A percentile compares a stretch with the other conserved stretches of the same genome.
Conservation (phyloP, 2,329 filamentous ascomycete genomes). For the Rosellinia necatrix region DNA sequence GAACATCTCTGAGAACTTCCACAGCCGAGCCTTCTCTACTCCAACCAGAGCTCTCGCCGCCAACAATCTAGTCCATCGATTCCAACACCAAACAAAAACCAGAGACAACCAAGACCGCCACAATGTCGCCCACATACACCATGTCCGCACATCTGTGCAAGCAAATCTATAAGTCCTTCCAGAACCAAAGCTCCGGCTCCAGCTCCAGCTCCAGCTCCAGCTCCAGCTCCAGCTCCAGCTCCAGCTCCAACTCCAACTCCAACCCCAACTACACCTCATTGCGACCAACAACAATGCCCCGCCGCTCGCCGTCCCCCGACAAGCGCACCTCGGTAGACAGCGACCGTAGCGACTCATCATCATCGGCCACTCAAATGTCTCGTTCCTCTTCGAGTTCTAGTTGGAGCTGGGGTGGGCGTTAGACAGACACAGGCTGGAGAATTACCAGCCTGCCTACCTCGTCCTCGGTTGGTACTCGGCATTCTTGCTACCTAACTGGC, state of each 20-base stretch:
- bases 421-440: background rate
- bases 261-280: constrained; percentile 37
- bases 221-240: constrained; percentile 46
- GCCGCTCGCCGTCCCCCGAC: constrained; percentile 46
- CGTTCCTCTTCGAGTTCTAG: constrained; percentile 41
- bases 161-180: constrained; percentile 64
- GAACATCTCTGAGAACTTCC: background rate
- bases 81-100: background rate
- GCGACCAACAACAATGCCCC: constrained; percentile 23
- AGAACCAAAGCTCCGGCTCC: constrained; percentile 49
- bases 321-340: constrained; percentile 54
- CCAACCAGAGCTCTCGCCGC: background rate
- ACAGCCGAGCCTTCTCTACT: background rate
- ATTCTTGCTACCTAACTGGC: too few species aligned
- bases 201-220: constrained; percentile 24
- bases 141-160: constrained; percentile 66
- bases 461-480: too few species aligned
- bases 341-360: constrained; percentile 45
- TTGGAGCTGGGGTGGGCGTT: constrained; percentile 41
- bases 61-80: too few species aligned
- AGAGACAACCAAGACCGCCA: constrained; percentile 21
- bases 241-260: constrained; percentile 25
- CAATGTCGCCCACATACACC: constrained; percentile 64
- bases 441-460: background rate
- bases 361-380: constrained; percentile 35